phyloP scores from a whole-genome alignment of 148 eudicot genomes.

The Vaccinium vitisidaea region DNA sequence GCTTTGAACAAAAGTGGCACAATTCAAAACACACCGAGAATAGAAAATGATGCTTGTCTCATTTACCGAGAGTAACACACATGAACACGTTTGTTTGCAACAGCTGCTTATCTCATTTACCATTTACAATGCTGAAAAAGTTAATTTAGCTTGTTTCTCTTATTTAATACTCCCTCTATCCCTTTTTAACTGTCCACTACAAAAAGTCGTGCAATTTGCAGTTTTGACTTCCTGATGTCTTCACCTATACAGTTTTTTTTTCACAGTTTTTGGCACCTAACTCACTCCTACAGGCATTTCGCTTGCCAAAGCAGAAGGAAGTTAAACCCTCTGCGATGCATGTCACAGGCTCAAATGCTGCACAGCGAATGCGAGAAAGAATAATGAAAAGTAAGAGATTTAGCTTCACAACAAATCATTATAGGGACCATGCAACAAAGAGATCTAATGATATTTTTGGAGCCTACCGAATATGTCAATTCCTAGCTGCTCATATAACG shows the following conservation, averaged over 20 bases:
- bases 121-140: neutral
- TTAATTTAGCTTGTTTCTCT: neutral
- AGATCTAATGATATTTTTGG: neutral
- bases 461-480: conserved; percentile 57
- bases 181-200: neutral
- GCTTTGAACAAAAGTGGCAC: neutral
- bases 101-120: neutral
- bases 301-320: neutral
- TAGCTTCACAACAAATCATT: neutral
- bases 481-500: conserved; percentile 60
- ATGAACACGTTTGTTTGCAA: neutral
- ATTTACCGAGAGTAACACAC: no score
- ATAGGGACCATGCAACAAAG: neutral
- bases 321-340: neutral
- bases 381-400: neutral
- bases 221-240: neutral
- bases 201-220: neutral
- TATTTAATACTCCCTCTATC: neutral
- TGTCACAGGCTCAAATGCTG: neutral
- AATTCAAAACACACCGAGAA: neutral
- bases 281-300: neutral
- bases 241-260: neutral
- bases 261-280: neutral
- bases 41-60: neutral
- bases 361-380: neutral